Base-by-base conservation (phyloP, 2,329 filamentous ascomycete species). In the Diplodia intermedia region DNA sequence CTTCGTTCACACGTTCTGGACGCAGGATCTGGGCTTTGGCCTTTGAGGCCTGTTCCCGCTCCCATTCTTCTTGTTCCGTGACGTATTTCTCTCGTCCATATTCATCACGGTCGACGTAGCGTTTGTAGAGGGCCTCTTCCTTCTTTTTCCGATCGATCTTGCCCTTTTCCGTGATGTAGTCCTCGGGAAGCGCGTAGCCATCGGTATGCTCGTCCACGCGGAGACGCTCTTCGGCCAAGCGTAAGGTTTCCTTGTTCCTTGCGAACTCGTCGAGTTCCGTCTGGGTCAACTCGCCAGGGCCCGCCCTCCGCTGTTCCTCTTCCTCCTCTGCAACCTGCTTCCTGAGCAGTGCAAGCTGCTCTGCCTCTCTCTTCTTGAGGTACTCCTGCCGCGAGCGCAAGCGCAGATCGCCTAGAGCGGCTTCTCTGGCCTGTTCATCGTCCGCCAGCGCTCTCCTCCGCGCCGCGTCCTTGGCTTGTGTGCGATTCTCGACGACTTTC, bases 41-140 rank as follows among this genome's bases (percentile, higher is more conserved):
- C 78, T 96, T 96, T 68, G 89, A 86, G 0, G 91, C 87, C 80
- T 98, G 94, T 76, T 98, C 94, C 68, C 88, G 84, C 77, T 99
- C 95, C 94, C 94, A 99, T 75, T 97, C 92, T 70, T 99, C 94
- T 71, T 97, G 91, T 77, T 99, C 95, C 0, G 93, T 97, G 68
- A 97, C 88, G 73, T 93, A 96, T 73, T 90, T 90, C 77, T 97
- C 94, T 71, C 95, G 90, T 4, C 94, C 94, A 73, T 90, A 90
- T 73, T 96, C 92, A 73, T 97, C 93, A 69, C 88, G 87, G 70
- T 97, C 94, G 3, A 97, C 90, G 73, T 97, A 94, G 62, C 94
- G 88, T 77, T 93, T 94, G 80, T 97, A 97, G 12, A 99, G 85
- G 0, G 92, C 92, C 29, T 96, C 92, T 71, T 95, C 88, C 77